Base-by-base conservation (phyloP, 1,139 yeast species). In the Lodderomyces margitis region DNA sequence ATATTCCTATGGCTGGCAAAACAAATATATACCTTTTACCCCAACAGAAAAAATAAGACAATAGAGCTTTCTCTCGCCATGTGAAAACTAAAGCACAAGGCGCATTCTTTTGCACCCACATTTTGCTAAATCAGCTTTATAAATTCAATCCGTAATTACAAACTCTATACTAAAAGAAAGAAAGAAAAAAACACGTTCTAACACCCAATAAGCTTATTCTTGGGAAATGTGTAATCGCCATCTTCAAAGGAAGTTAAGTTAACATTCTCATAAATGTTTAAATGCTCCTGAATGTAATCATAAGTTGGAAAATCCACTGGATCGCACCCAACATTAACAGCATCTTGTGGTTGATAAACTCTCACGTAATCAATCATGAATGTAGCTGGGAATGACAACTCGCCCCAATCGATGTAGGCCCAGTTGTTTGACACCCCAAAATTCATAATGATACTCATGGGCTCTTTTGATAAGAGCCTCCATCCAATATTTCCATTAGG, bases 401-500 rank as follows among this genome's bases (percentile, higher is more conserved):
- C 69, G 27, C 76, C 72, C 94, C 95, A 86, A 59, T 85, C 86
- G 49, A 87, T 86, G 57, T 83, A 83, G 1, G 87, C 83, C 95
- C 95, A 87, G 42, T 80, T 78, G 49, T 81, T 80, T 6, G 95
- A 87, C 40, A 87, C 64, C 61, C 94, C 96, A 61, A 87, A 62
- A 59, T 87, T 87, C 70, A 87, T 58, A 48, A 88, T 68, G 30
- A 88, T 69, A 2, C 88, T 73, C 95, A 88, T 86, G 46, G 96
- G 96, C 59, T 88, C 96, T 59, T 83, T 82, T 12, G 92, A 74
- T 37, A 88, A 75, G 43, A 73, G 60, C 57, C 96, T 77, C 80
- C 83, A 78, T 14, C 81, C 91, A 44, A 88, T 66, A 57, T 88
- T 88, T 46, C 96, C 96, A 58, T 84, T 83, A 14, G 95, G 92